These are phyloP conservation scores for Kockovaella imperatae DNA, from an alignment of 768 basidiomycete species.

Conservation along the genomic window DNA sequence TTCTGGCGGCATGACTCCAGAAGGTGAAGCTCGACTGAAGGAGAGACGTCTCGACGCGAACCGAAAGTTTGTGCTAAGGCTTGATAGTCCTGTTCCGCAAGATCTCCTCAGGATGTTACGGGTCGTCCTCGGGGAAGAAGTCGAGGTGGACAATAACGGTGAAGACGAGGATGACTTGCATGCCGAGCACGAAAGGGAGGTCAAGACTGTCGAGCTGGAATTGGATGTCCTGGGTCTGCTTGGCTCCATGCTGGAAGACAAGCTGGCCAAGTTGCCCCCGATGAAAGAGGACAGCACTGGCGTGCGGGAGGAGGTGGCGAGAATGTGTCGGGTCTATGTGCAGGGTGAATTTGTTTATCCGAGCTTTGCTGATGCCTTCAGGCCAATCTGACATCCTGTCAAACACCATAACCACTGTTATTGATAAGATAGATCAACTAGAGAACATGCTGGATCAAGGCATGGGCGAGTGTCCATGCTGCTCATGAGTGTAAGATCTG, in stretches of 20 bases:
- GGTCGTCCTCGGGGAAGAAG: slow-evolving; percentile 24
- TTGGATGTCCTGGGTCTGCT: slow-evolving; percentile 62
- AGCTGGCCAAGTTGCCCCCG: slow-evolving; percentile 26
- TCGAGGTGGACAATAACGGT: slow-evolving; percentile 27
- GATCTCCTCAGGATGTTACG: slow-evolving; percentile 42
- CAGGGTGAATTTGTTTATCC: slow-evolving; percentile 51
- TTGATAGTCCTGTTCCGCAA: slow-evolving; percentile 32
- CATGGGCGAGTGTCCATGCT: slow-evolving; percentile 28
- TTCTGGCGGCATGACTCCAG: slow-evolving; percentile 45
- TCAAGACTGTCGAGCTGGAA: slow-evolving; percentile 51
- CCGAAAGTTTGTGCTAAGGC: slow-evolving; percentile 20
- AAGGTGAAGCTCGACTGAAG: slow-evolving; percentile 33
- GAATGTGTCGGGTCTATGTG: slow-evolving; percentile 64
- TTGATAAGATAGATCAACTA: slow-evolving; percentile 27
- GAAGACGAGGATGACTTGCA: slow-evolving; percentile 34
- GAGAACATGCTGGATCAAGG: slow-evolving; percentile 32
- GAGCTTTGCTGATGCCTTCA: not conserved
- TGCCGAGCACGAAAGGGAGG: slow-evolving; percentile 27
- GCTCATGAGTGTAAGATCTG: not conserved
- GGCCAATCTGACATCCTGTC: slow-evolving; percentile 36
- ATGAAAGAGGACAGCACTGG: not conserved
- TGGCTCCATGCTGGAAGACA: slow-evolving; percentile 56
- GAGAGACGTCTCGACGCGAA: slow-evolving; percentile 54
- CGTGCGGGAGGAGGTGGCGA: slow-evolving; percentile 54
- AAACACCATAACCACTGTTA: slow-evolving; percentile 20